Evolutionary conservation across 2,329 filamentous ascomycete genomes (phyloP), one percentile per base, ranked within the genome.

Genomic region (Sarocladiaceae sp.): DNA sequence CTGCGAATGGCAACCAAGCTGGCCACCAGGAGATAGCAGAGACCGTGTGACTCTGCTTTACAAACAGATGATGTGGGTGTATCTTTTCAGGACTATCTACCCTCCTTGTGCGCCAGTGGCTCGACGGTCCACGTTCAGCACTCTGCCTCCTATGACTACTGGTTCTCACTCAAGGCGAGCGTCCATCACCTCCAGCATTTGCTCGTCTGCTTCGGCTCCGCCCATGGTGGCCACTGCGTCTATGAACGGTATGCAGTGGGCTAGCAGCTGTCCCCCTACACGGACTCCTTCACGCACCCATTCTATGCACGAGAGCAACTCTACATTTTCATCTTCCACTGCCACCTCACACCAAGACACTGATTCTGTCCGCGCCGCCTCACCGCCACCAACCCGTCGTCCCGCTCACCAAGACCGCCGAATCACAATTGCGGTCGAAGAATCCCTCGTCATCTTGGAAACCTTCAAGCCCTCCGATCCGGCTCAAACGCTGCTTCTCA

Each of bases 1-100:
- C 43, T 75, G 81, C 5, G 74, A 78, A 12, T 95, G 89, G 89
- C 73, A 76, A 19, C 86, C 87, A 3, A 58, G 64, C 6, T 81
- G 76, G 74, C 72, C 76, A 0, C 57, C 63, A 0, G 75, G 76
- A 1, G 79, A 83, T 51, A 74, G 69, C 51, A 72, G 79, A 15
- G 68, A 77, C 42, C 64, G 69, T 1, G 76, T 79, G 1, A 74
- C 70, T 2, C 61, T 78, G 4, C 65, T 83, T 0, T 83, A 82
- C 60, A 78, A 79, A 57, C 77, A 82, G 55, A 80, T 80, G 72
- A 72, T 82, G 64, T 82, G 78, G 74, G 69, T 83, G 10, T 82
- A 83, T 51, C 66, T 82, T 2, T 77, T 74, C 58, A 69, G 77
- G 26, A 81, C 79, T 5, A 74, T 82, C 31, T 78, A 78, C 46